Percentiles rank a stretch among this genome's conserved stretches.
These are phyloP conservation scores for Volvox reticuliferus DNA, from an alignment of 139 green algal genomes.

Conservation along the genomic window DNA sequence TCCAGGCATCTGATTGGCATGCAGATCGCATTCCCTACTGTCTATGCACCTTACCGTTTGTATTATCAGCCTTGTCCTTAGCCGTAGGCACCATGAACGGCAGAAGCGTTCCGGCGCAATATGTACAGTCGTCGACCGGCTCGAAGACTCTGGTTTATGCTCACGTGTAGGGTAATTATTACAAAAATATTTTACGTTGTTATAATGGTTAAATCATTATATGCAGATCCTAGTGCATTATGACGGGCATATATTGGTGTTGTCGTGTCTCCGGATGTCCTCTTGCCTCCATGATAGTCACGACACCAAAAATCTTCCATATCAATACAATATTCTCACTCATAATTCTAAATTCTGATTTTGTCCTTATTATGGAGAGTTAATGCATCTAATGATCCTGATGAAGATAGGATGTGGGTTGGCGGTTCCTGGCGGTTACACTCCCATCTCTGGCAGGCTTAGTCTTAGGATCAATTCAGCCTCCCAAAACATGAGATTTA, in stretches of 20 bases:
- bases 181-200: not conserved
- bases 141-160: not conserved
- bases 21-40: not conserved
- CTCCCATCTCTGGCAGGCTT: not conserved
- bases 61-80: not conserved
- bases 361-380: not conserved
- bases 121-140: not conserved
- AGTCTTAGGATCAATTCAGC: not conserved
- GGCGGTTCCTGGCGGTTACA: slow-evolving; percentile 18
- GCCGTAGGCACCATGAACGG: not conserved
- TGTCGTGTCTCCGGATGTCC: not conserved
- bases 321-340: not conserved
- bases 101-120: not conserved
- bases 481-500: not conserved
- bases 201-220: not conserved
- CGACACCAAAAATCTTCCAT: not conserved
- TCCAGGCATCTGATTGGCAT: not conserved
- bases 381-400: not conserved
- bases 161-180: not conserved
- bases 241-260: too few species aligned
- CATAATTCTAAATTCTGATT: not conserved
- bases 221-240: too few species aligned
- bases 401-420: not conserved
- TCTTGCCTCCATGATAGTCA: not conserved
- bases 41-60: not conserved